These are phyloP conservation scores for Monosporozyma yasuniensis DNA, from an alignment of 805 yeast species.

Conservation along the genomic window DNA sequence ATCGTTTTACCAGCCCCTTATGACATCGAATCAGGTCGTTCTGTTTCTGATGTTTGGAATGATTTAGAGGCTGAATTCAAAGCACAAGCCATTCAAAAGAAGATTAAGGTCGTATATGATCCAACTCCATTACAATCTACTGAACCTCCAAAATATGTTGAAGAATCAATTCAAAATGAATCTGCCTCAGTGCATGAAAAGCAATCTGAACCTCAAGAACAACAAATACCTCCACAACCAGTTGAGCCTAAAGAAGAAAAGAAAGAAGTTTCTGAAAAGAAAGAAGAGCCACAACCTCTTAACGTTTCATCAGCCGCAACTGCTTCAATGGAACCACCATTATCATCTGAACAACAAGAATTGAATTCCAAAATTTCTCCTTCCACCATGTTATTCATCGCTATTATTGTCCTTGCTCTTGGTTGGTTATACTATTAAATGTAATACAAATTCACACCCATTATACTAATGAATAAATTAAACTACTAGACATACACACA, in stretches of 20 bases:
- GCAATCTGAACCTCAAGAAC: background rate
- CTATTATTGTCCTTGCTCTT: constrained; percentile 44
- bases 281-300: constrained; percentile 3
- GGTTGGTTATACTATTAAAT: constrained; percentile 64
- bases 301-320: background rate
- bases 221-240: background rate
- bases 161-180: background rate
- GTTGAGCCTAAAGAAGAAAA: background rate
- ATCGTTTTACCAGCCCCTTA: constrained; percentile 71
- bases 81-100: constrained; percentile 47
- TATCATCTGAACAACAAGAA: constrained; percentile 28
- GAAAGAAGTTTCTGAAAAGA: constrained; percentile 2
- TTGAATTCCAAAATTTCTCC: constrained; percentile 43
- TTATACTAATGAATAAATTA: background rate
- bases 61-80: constrained; percentile 53
- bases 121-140: constrained; percentile 1
- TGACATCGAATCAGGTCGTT: constrained; percentile 44
- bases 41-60: constrained; percentile 67
- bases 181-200: background rate
- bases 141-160: background rate
- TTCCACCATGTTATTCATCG: constrained; percentile 43
- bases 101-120: constrained; percentile 50
- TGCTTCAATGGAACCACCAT: constrained; percentile 11
- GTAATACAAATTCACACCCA: background rate
- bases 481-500: background rate